A percentile compares a stretch with the other conserved stretches of the same genome.
phyloP scores from a whole-genome alignment of 352 stramenopile species.

The Globisporangium sylvaticum region DNA sequence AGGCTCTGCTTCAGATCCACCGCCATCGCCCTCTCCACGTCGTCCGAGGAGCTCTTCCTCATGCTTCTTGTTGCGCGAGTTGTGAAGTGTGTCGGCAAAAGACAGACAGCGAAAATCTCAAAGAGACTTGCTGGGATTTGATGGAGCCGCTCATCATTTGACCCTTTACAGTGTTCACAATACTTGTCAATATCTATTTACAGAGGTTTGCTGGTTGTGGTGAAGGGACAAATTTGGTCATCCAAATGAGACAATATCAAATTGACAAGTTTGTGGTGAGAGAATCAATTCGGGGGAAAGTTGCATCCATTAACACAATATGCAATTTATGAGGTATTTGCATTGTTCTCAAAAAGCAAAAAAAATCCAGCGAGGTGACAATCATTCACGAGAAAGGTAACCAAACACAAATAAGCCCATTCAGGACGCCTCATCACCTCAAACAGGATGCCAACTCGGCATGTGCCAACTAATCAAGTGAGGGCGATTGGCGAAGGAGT shows the following conservation, averaged over 20 bases:
- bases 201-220: background rate
- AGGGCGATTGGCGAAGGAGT: no score
- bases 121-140: background rate
- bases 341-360: no score
- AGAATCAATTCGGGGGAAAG: background rate
- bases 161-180: no score
- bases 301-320: background rate
- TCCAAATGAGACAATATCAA: background rate
- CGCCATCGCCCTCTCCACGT: constrained; percentile 6
- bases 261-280: background rate
- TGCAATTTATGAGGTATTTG: background rate
- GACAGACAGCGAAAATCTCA: background rate
- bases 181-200: background rate
- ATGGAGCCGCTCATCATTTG: background rate
- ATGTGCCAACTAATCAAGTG: no score
- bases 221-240: no score
- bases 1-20: constrained; percentile 16
- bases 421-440: no score
- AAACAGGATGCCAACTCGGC: no score
- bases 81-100: background rate
- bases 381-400: no score
- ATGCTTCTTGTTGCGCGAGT: background rate
- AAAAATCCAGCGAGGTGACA: no score
- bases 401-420: no score
- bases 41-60: constrained; percentile 1